Base-by-base conservation (phyloP, 192 early-diverging fungal species). In the Anaeromyces robustus region DNA sequence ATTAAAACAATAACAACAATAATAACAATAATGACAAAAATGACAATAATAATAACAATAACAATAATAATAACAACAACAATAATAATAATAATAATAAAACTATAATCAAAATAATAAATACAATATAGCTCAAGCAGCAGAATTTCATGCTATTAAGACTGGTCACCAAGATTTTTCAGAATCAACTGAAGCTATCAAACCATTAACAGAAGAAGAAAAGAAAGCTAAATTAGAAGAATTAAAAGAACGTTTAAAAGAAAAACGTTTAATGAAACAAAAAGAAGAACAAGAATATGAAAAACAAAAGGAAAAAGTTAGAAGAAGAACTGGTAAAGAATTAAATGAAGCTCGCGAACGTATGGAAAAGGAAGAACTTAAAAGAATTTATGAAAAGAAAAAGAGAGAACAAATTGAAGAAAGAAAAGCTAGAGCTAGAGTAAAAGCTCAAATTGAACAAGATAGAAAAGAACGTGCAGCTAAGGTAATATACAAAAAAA, bases 401-500 rank as follows among this genome's bases (percentile, higher is more conserved):
- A 90, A 89, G 81, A 85, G 86, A 78, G 94, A 96, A 81, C 95
- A 96, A 85, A 93, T 94, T 77, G 87, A 90, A 29, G 95, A 96
- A 22, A 88, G 85, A 43, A 77, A 85, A n/a, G 94, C 94, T 4
- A 92, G 91, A 78, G 90, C 86, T n/a, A 89, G 89, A 80, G 92
- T 96, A 80, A 92, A 90, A 80, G 90, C 89, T 17, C 90, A 93
- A 82, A 93, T 96, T 82, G 95, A 95, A 82, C 86, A 85, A 26
- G 95, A 96, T 83, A 94, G 92, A 82, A 84, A 82, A 77, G 94
- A 95, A 41, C 80, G 95, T 17, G 86, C 87, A 1, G 87, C 90
- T 5, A 89, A 92, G 87, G 91, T 92, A 86, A 12, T 34, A 34
- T 34, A 34, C 12, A 34, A 34, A n/a, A n/a, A n/a, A n/a, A n/a